These are phyloP conservation scores for Aspergillus pseudotamarii DNA, from an alignment of 2,329 filamentous ascomycete species.

Conservation along the genomic window DNA sequence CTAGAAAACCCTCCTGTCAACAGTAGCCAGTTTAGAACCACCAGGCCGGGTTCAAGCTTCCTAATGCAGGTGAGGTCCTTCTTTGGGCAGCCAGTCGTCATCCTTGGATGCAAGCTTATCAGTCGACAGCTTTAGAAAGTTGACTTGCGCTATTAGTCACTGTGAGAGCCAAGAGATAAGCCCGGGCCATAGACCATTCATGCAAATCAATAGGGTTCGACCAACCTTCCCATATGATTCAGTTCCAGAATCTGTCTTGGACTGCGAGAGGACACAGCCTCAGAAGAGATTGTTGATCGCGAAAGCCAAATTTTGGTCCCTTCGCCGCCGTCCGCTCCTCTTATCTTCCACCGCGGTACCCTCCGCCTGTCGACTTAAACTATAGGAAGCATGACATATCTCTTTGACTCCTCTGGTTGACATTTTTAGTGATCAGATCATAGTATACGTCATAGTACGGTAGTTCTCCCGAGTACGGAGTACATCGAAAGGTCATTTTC, in stretches of 20 bases:
- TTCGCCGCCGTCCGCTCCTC: background rate
- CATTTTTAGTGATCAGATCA: background rate
- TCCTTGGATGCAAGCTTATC: conserved; percentile 13
- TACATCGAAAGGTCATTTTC: background rate
- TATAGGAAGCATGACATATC: background rate
- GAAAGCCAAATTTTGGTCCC: background rate
- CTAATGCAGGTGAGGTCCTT: background rate
- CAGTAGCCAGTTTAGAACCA: background rate
- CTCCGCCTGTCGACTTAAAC: background rate
- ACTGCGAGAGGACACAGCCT: background rate
- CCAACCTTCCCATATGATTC: background rate
- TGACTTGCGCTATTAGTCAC: conserved; percentile 9
- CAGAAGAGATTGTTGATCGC: background rate
- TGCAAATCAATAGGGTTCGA: background rate
- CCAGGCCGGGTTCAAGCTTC: background rate
- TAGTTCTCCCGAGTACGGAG: background rate
- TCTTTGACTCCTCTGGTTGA: background rate
- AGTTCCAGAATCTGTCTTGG: background rate
- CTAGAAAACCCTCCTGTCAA: background rate
- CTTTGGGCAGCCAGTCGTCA: background rate
- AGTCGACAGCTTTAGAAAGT: conserved; percentile 12
- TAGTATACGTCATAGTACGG: background rate
- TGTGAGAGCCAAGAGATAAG: conserved; percentile 11
- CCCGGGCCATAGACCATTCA: background rate
- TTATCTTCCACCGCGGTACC: background rate